A percentile compares a stretch with the other conserved stretches of the same genome.
Conservation (phyloP, 208 protist species). For the Borovskyia barvae region DNA sequence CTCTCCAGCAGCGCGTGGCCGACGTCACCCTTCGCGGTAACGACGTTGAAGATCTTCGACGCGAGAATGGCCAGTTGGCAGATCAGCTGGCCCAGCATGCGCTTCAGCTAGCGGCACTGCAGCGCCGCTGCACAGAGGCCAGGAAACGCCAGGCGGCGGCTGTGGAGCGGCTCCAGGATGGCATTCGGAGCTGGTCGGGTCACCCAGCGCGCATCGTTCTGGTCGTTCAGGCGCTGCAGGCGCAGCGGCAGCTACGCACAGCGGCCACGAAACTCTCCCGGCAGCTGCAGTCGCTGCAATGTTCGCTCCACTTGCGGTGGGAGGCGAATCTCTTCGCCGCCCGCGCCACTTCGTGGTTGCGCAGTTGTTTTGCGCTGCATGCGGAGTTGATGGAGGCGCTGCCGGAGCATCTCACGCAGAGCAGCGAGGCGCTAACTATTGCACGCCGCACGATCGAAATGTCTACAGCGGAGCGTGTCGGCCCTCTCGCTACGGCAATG, state of each 20-base stretch:
- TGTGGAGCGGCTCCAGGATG: conserved; percentile 29
- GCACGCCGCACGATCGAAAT: background rate
- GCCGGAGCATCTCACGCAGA: background rate
- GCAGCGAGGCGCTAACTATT: background rate
- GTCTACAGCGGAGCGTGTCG: background rate
- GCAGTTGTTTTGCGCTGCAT: background rate
- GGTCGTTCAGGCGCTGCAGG: conserved; percentile 46
- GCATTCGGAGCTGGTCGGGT: conserved; percentile 34
- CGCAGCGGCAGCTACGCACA: conserved; percentile 22
- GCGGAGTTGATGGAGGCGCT: background rate
- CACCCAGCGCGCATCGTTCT: conserved; percentile 38
- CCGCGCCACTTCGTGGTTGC: background rate
- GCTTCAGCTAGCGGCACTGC: conserved; percentile 51
- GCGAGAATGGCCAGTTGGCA: conserved; percentile 32
- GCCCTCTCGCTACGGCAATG: background rate
- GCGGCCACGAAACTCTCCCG: background rate
- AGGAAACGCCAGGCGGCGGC: conserved; percentile 19
- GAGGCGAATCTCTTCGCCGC: background rate
- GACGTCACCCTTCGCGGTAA: conserved; percentile 53
- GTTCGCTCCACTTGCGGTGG: conserved; percentile 1
- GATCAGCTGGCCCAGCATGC: conserved; percentile 50
- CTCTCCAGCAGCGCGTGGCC: conserved; percentile 47
- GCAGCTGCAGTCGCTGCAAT: background rate
- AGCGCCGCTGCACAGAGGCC: conserved; percentile 14
- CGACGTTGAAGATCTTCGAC: conserved; percentile 51